Conservation (phyloP, 805 yeast genomes). For the Zygosaccharomyces bailii region DNA sequence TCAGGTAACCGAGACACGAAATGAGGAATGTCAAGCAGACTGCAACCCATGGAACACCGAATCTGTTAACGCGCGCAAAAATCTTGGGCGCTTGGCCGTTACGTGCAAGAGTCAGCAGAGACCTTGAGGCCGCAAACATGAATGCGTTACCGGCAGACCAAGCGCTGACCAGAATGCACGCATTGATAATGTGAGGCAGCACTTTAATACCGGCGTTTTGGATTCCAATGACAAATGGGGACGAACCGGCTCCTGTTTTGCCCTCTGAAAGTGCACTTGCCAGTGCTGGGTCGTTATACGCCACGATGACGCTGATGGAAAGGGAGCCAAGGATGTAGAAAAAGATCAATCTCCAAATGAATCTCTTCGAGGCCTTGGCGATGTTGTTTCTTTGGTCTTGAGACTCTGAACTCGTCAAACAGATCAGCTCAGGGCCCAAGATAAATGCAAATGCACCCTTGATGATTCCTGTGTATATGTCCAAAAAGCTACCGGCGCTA, state of each 20-base stretch:
- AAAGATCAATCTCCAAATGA: slow-evolving; percentile 56
- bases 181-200: slow-evolving; percentile 60
- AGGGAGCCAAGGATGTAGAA: slow-evolving; percentile 58
- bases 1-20: slow-evolving; percentile 50
- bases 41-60: slow-evolving; percentile 52
- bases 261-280: slow-evolving; percentile 48
- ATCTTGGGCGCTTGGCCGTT: slow-evolving; percentile 51
- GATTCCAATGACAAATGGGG: slow-evolving; percentile 65
- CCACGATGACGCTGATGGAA: slow-evolving; percentile 58
- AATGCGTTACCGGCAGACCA: slow-evolving; percentile 47
- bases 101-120: slow-evolving; percentile 42
- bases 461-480: slow-evolving; percentile 59
- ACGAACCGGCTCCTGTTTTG: slow-evolving; percentile 55
- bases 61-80: slow-evolving; percentile 46
- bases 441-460: slow-evolving; percentile 66
- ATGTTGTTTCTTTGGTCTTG: slow-evolving; percentile 56
- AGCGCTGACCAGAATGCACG: slow-evolving; percentile 58
- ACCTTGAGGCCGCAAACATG: slow-evolving; percentile 54
- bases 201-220: slow-evolving; percentile 59
- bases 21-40: slow-evolving; percentile 24
- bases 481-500: slow-evolving; percentile 58
- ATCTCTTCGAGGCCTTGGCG: slow-evolving; percentile 58
- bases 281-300: slow-evolving; percentile 48
- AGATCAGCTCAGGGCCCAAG: slow-evolving; percentile 60
- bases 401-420: slow-evolving; percentile 56